Evolutionary conservation across 805 yeast genomes (phyloP).

Genomic region (Suhomyces sp.): DNA sequence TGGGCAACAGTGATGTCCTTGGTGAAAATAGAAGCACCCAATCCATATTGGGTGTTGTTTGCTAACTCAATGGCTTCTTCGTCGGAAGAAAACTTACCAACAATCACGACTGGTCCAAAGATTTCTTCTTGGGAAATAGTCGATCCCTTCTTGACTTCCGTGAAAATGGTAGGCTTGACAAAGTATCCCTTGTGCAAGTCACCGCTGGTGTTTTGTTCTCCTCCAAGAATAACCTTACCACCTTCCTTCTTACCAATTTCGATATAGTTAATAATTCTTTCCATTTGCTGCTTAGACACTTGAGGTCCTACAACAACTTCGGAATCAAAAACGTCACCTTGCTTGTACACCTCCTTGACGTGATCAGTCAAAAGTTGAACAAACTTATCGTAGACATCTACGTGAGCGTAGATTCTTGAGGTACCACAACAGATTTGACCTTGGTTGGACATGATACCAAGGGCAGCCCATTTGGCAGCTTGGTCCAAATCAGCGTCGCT

Average conservation of each 20-base stretch:
- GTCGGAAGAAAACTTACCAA: slow-evolving; percentile 61
- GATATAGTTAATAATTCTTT: slow-evolving; percentile 42
- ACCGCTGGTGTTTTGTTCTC: slow-evolving; percentile 39
- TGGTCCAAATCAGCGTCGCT: slow-evolving; percentile 63
- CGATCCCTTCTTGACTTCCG: slow-evolving; percentile 64
- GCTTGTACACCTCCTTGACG: slow-evolving; percentile 47
- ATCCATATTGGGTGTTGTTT: slow-evolving; percentile 72
- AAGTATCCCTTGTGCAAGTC: slow-evolving; percentile 53
- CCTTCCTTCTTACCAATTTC: slow-evolving; percentile 46
- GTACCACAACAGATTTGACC: slow-evolving; percentile 72
- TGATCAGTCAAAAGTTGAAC: slow-evolving; percentile 42
- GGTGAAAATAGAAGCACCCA: slow-evolving; percentile 81
- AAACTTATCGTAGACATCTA: slow-evolving; percentile 53
- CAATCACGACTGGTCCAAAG: slow-evolving; percentile 81
- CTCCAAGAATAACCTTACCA: slow-evolving; percentile 41
- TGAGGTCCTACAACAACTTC: slow-evolving; percentile 59
- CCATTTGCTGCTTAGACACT: slow-evolving; percentile 54
- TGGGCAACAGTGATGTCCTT: slow-evolving; percentile 64
- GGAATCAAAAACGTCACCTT: slow-evolving; percentile 53
- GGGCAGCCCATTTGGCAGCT: slow-evolving; percentile 65
- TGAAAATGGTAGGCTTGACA: slow-evolving; percentile 73
- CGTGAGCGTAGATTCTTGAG: slow-evolving; percentile 60
- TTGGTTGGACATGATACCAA: slow-evolving; percentile 61
- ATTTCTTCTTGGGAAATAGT: slow-evolving; percentile 75
- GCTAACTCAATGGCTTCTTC: slow-evolving; percentile 69